Percentiles rank a stretch among this genome's conserved stretches.
Conservation (phyloP, 1,139 yeast species). For the Blastobotrys serpentis region DNA sequence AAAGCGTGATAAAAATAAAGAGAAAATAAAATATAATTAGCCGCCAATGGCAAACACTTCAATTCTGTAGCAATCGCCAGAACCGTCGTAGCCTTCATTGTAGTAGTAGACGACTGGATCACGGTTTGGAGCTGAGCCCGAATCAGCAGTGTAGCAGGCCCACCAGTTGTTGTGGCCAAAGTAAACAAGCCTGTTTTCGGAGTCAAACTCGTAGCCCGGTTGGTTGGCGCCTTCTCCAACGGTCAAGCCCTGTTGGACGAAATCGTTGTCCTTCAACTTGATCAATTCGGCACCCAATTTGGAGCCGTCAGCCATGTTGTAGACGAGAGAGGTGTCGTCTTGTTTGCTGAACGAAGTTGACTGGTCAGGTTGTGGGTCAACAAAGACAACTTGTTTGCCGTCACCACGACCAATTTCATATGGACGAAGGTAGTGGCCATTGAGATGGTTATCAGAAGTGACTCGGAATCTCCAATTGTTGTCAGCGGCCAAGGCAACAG, state of each 20-base stretch:
- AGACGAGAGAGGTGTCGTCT: not conserved
- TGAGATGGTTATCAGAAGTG: slow-evolving; percentile 8
- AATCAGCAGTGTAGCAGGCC: slow-evolving; percentile 7
- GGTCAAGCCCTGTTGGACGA: not conserved
- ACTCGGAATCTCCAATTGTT: slow-evolving; percentile 8
- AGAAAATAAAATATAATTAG: no score
- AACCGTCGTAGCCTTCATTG: not conserved
- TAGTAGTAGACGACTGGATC: not conserved
- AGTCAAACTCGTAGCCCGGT: not conserved
- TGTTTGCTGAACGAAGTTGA: not conserved
- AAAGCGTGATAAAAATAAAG: no score
- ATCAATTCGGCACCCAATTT: slow-evolving; percentile 1
- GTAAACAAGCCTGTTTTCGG: not conserved
- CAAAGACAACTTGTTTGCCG: slow-evolving; percentile 1
- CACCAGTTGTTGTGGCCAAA: slow-evolving; percentile 5
- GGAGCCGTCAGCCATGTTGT: not conserved
- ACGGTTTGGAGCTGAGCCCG: not conserved
- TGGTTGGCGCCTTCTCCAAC: not conserved
- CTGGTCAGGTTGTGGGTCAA: slow-evolving; percentile 7
- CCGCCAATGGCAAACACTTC: no score
- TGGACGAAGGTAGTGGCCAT: slow-evolving; percentile 10
- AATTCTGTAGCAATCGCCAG: not conserved
- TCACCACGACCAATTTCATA: not conserved
- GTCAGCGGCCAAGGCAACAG: not conserved
- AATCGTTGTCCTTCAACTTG: not conserved